phyloP scores from a whole-genome alignment of 768 basidiomycete species.

The Crassisporium funariophilum region DNA sequence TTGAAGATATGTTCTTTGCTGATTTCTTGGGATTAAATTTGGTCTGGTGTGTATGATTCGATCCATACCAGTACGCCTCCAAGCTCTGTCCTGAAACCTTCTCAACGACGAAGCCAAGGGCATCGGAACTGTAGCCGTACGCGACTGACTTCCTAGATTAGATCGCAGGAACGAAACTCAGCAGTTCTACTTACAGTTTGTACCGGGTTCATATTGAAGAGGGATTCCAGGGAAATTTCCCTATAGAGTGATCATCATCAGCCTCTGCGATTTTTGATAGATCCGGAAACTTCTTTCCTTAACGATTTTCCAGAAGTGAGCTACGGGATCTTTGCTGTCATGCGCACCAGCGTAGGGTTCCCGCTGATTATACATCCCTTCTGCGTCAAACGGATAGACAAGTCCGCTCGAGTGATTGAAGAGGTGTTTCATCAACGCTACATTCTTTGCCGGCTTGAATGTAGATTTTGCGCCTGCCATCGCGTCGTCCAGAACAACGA shows the following conservation, averaged over 20 bases:
- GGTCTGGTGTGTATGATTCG: neutral
- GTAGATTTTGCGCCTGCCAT: slow-evolving; percentile 10
- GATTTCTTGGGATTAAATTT: neutral
- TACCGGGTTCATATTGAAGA: slow-evolving; percentile 34
- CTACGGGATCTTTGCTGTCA: slow-evolving; percentile 18
- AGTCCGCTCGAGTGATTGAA: slow-evolving; percentile 36
- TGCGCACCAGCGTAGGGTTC: slow-evolving; percentile 18
- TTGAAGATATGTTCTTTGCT: slow-evolving; percentile 33
- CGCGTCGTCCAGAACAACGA: slow-evolving; percentile 22
- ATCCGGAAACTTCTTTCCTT: slow-evolving; percentile 13
- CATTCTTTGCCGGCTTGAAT: slow-evolving; percentile 23
- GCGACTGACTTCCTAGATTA: no score
- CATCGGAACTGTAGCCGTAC: slow-evolving; percentile 33
- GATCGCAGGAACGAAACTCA: no score
- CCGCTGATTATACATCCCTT: slow-evolving; percentile 10
- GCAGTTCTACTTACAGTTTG: slow-evolving; percentile 22
- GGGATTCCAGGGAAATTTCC: slow-evolving; percentile 25
- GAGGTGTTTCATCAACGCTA: slow-evolving; percentile 28
- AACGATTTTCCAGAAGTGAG: slow-evolving; percentile 20
- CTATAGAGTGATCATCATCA: slow-evolving; percentile 11
- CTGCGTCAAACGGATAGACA: slow-evolving; percentile 18
- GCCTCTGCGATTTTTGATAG: neutral
- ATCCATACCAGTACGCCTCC: slow-evolving; percentile 26
- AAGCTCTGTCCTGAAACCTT: slow-evolving; percentile 29
- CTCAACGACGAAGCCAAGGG: slow-evolving; percentile 34